These are phyloP conservation scores for Pseudogymnoascus sp. DNA, from an alignment of 2,329 filamentous ascomycete genomes.

Conservation along the genomic window DNA sequence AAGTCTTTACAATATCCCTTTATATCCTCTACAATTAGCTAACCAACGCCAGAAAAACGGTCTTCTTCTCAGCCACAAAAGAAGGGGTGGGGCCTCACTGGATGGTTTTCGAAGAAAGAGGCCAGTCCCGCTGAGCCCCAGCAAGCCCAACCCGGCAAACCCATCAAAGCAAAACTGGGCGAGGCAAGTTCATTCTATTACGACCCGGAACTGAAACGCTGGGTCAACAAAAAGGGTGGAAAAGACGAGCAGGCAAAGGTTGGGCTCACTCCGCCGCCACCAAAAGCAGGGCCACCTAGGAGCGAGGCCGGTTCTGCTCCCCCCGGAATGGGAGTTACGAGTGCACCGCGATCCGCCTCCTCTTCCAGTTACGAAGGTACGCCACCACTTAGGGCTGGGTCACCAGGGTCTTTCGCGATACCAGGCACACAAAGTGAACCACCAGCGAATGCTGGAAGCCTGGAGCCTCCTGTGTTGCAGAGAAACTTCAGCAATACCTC, in stretches of 20 bases:
- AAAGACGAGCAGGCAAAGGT: constrained; percentile 51
- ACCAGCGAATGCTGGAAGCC: background rate
- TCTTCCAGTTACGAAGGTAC: background rate
- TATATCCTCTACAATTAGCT: background rate
- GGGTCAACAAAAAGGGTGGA: constrained; percentile 92
- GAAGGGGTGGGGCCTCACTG: constrained; percentile 72
- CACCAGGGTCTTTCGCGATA: background rate
- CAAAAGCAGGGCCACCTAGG: constrained; percentile 46
- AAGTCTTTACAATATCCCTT: constrained; percentile 29
- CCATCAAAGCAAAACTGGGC: constrained; percentile 89
- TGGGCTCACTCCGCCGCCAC: constrained; percentile 70
- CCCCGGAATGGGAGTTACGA: constrained; percentile 9
- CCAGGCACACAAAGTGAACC: constrained; percentile 4
- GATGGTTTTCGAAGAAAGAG: constrained; percentile 74
- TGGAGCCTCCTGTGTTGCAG: constrained; percentile 20
- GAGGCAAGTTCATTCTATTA: constrained; percentile 91
- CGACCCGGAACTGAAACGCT: constrained; percentile 92
- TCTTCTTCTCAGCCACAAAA: constrained; percentile 44
- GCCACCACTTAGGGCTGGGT: background rate
- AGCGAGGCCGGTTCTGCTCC: constrained; percentile 14
- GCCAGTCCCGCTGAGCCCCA: constrained; percentile 31
- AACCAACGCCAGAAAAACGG: constrained; percentile 40
- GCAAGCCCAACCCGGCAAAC: constrained; percentile 45
- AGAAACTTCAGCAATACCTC: constrained; percentile 18
- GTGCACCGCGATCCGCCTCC: background rate